phyloP scores from a whole-genome alignment of 495 filamentous ascomycete species.

The Tuber indicum region DNA sequence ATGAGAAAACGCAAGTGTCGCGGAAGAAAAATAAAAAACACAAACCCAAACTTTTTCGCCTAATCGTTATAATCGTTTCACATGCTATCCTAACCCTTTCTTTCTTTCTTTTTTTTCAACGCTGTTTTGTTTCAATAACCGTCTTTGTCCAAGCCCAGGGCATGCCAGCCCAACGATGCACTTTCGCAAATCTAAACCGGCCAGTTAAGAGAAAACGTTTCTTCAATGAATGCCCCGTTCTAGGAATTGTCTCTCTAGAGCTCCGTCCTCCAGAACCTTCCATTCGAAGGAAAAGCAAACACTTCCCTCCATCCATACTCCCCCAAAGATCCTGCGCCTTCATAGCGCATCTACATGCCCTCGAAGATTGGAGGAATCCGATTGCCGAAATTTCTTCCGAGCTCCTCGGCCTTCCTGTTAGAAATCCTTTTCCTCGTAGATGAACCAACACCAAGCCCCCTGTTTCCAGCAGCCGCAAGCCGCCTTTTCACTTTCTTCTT shows the following conservation, averaged over 20 bases:
- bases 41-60: not conserved
- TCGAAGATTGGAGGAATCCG: slow-evolving; percentile 25
- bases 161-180: slow-evolving; percentile 1
- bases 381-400: slow-evolving; percentile 11
- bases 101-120: not conserved
- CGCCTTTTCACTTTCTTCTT: slow-evolving; percentile 34
- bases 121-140: not conserved
- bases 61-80: not conserved
- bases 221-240: not conserved
- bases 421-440: slow-evolving; percentile 21
- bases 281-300: not conserved
- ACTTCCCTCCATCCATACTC: not conserved
- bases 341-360: slow-evolving; percentile 7
- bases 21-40: not conserved
- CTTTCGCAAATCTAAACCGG: not conserved
- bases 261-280: not conserved
- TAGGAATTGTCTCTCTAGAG: slow-evolving; percentile 1
- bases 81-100: not conserved
- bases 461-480: slow-evolving; percentile 28
- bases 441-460: slow-evolving; percentile 12
- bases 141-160: not conserved
- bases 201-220: not conserved
- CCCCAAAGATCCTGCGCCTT: not conserved
- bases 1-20: not conserved
- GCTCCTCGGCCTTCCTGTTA: slow-evolving; percentile 13